Evolutionary conservation across 345 rosid species (phyloP).

Genomic region (Dipteronia sinensis): DNA sequence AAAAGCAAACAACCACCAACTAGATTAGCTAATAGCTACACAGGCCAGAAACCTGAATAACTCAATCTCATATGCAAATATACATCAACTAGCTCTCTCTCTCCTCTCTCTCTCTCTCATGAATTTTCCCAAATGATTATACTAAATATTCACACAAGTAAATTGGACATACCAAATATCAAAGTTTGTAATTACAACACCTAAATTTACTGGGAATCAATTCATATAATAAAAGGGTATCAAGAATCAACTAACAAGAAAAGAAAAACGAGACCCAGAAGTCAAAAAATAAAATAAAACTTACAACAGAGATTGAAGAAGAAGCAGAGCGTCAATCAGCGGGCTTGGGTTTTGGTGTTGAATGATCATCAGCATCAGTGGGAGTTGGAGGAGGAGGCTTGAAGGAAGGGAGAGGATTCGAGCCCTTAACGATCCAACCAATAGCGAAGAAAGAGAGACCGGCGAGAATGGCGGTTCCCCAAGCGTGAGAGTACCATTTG

Average conservation of each 20-base stretch:
- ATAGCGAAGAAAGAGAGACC: conserved; percentile 81
- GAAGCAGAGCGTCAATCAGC: not conserved
- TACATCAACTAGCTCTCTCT: not conserved
- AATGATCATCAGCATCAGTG: not conserved
- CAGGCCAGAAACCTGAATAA: not conserved
- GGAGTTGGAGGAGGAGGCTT: conserved; percentile 34
- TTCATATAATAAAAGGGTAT: not conserved
- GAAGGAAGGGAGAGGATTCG: conserved; percentile 80
- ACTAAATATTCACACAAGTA: not conserved
- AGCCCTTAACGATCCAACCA: conserved; percentile 86
- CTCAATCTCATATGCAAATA: not conserved
- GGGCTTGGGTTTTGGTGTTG: conserved; percentile 12
- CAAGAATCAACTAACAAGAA: too few species aligned
- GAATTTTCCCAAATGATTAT: not conserved
- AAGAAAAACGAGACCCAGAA: conserved; percentile 5
- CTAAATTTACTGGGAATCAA: too few species aligned
- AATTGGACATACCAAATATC: not conserved
- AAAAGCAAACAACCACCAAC: not conserved
- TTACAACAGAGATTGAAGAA: conserved; percentile 20
- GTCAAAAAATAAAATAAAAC: conserved; percentile 14
- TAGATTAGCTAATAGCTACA: too few species aligned
- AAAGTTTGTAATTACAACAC: too few species aligned
- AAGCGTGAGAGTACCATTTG: conserved; percentile 80
- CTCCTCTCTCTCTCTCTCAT: not conserved
- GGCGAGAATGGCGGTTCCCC: conserved; percentile 93